phyloP scores from a whole-genome alignment of 208 protist genomes.

The Acanthamoeba castellanii region DNA sequence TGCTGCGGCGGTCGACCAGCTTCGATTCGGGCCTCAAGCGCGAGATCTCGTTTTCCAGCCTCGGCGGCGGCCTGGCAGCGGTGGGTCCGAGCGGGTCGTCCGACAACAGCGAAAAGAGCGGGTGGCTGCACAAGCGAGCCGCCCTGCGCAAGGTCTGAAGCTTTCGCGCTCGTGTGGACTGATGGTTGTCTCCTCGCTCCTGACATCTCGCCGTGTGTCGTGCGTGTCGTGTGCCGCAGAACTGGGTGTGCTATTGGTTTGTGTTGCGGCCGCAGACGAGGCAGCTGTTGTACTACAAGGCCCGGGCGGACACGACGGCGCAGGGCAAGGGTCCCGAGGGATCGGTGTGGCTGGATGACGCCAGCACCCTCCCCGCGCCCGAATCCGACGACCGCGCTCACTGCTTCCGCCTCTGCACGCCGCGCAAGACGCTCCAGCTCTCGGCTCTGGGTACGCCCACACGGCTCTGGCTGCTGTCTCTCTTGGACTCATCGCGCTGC shows the following conservation, averaged over 20 bases:
- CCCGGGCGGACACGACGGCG: neutral
- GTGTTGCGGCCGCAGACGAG: conserved; percentile 18
- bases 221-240: neutral
- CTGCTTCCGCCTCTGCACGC: conserved; percentile 6
- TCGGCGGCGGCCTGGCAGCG: neutral
- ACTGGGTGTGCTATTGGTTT: conserved; percentile 40
- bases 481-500: neutral
- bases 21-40: neutral
- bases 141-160: neutral
- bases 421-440: neutral
- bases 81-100: neutral
- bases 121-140: conserved; percentile 28
- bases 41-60: neutral
- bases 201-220: neutral
- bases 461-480: too few relatives aligned
- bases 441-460: neutral
- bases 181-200: too few relatives aligned
- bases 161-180: too few relatives aligned
- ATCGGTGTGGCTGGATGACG: conserved; percentile 10
- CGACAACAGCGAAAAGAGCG: neutral
- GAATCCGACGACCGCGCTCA: neutral
- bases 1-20: conserved; percentile 3
- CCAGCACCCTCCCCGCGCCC: neutral
- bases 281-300: conserved; percentile 15
- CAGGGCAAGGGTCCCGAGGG: conserved; percentile 29